Percentiles rank a stretch among this genome's conserved stretches.
These are phyloP conservation scores for Cutaneotrichosporon cavernicola DNA, from an alignment of 1,284 basidiomycete species.

Conservation along the genomic window DNA sequence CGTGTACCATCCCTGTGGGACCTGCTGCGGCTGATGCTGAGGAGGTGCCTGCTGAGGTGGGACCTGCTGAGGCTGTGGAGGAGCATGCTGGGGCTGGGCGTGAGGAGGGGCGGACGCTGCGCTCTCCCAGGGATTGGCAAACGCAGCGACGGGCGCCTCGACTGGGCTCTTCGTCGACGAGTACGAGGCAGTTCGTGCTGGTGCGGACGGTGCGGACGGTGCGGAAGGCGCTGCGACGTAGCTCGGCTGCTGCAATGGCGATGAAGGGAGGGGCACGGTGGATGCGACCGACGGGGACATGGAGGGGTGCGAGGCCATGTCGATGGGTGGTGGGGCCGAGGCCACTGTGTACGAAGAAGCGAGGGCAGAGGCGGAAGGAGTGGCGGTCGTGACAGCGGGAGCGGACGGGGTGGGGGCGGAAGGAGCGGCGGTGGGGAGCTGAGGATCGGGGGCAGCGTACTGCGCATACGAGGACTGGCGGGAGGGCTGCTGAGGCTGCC, in stretches of 20 bases:
- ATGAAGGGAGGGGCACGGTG: constrained; percentile 43
- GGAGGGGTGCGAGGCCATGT: constrained; percentile 32
- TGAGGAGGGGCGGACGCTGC: constrained; percentile 16
- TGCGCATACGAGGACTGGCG: constrained; percentile 29
- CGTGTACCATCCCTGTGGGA: constrained; percentile 16
- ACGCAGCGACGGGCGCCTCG: neutral
- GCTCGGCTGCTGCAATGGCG: constrained; percentile 1
- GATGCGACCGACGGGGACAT: constrained; percentile 35
- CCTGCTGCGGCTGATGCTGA: constrained; percentile 21
- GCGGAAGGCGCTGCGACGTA: neutral
- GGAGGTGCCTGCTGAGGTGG: constrained; percentile 15
- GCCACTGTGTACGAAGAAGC: constrained; percentile 14
- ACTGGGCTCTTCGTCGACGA: constrained; percentile 7
- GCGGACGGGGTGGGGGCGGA: constrained; percentile 1
- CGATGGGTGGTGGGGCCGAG: constrained; percentile 32
- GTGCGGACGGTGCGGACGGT: constrained; percentile 13
- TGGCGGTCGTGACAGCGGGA: constrained; percentile 5
- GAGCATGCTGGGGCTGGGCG: constrained; percentile 10
- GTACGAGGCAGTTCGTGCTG: constrained; percentile 14
- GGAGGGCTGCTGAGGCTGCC: constrained; percentile 16
- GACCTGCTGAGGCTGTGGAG: constrained; percentile 8
- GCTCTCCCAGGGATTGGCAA: constrained; percentile 4
- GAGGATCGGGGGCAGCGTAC: constrained; percentile 7
- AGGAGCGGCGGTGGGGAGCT: constrained; percentile 13
- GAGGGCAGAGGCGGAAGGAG: neutral